Base-by-base conservation (phyloP, 306 rosid species). In the Sophora flavescens region DNA sequence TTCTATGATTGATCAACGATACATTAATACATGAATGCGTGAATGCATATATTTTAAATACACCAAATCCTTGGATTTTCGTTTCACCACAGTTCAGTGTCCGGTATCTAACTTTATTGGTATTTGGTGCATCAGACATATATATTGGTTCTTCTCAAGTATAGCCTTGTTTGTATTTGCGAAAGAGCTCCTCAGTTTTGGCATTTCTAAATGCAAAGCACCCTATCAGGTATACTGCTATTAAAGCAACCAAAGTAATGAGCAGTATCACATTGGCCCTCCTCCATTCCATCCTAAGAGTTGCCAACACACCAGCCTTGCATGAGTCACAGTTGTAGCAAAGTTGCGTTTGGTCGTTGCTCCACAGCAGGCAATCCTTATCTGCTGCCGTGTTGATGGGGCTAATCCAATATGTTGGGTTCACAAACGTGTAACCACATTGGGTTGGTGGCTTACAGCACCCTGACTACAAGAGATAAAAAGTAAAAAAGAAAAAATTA, bases 191-290 rank as follows among this genome's bases (percentile, higher is more conserved):
- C 17, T 93, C 94, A 36, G 91, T 90, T 76, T 93, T 86, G 84
- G 94, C 91, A 74, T 87, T 93, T 77, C 94, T 80, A 69, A 90
- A 93, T 13, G 92, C 97, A 82, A 84, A 93, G 48, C 89, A 87
- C 11, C 88, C 97, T 1, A 86, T 56, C 72, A 90, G 42, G 79
- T 88, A 93, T 0, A 90, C 85, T 0, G 47, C 47, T 16, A 93
- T 80, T 8, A 90, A 63, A 80, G 85, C 90, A 52, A 83, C 32
- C 5, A 89, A 47, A 16, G 93, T 80, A 13, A 93, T 76, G 58
- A 90, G 60, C 68, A 93, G 38, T 13, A 93, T 57, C 1, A 90
- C 62, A 72, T 87, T 75, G 1, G 92, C 91, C 45, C 82, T 82
- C 5, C 93, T 86, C 97, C 97, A 93, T 26, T 93, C 97, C 12